Evolutionary conservation across 192 early-diverging fungal genomes (phyloP).

Genomic region (Coemansia sp.): DNA sequence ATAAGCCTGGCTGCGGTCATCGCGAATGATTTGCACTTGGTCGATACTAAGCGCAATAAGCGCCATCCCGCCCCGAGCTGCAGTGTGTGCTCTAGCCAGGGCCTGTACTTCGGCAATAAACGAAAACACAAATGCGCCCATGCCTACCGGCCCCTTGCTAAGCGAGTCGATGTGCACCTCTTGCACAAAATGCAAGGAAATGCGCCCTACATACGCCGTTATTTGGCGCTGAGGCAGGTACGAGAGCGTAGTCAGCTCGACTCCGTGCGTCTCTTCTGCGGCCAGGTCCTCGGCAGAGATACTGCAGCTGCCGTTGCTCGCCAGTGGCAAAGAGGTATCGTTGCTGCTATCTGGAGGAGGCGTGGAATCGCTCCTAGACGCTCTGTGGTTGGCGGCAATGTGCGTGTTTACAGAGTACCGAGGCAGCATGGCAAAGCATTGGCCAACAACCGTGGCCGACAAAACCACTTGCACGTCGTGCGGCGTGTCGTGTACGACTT

Average conservation of each 20-base stretch:
- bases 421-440: constrained; percentile 20
- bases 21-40: constrained; percentile 65
- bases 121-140: constrained; percentile 73
- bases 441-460: constrained; percentile 53
- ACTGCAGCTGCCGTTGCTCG: background rate
- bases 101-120: constrained; percentile 72
- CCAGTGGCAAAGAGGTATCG: background rate
- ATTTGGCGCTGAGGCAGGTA: constrained; percentile 62
- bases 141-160: constrained; percentile 58
- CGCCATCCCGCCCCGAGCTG: constrained; percentile 74
- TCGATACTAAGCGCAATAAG: constrained; percentile 69
- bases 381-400: constrained; percentile 1
- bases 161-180: constrained; percentile 56
- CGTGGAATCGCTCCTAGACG: background rate
- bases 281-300: background rate
- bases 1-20: constrained; percentile 76
- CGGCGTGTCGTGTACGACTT: constrained; percentile 15
- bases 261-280: constrained; percentile 21
- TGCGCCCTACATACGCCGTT: constrained; percentile 65
- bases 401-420: constrained; percentile 11
- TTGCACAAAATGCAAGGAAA: constrained; percentile 83
- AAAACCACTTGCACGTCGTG: constrained; percentile 71
- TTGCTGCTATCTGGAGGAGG: background rate
- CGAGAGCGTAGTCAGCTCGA: constrained; percentile 73
- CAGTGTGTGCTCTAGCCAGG: constrained; percentile 67